Conservation (phyloP, 164 flowering plant species). For the Cinnamomum micranthum region DNA sequence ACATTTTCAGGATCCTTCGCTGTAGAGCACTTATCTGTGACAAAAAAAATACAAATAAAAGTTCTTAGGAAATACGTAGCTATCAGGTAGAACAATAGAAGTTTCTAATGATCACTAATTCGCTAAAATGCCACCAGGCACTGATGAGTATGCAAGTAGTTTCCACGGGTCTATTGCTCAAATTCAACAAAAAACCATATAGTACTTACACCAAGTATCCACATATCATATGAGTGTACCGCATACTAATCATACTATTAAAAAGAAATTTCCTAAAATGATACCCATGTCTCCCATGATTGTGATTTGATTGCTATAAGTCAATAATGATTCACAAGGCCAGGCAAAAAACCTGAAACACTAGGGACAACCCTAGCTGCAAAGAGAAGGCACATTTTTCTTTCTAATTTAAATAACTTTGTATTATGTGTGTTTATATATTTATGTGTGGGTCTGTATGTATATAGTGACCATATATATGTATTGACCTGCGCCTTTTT, state of each 20-base stretch:
- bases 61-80: neutral
- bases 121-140: neutral
- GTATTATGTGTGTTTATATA: no score
- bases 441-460: neutral
- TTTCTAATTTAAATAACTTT: no score
- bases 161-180: neutral
- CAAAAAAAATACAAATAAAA: neutral
- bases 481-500: no score
- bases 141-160: neutral
- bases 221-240: no score
- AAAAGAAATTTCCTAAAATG: no score
- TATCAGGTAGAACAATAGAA: neutral
- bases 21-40: neutral
- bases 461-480: neutral
- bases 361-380: neutral
- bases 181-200: neutral
- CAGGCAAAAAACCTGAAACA: no score
- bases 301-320: neutral
- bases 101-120: neutral
- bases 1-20: neutral
- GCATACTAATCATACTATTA: no score
- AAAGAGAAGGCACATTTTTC: neutral
- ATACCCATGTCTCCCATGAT: neutral
- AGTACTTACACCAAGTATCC: no score
- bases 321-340: neutral